These are phyloP conservation scores for Fusarium goolgardi DNA, from an alignment of 2,329 filamentous ascomycete species.

Conservation along the genomic window DNA sequence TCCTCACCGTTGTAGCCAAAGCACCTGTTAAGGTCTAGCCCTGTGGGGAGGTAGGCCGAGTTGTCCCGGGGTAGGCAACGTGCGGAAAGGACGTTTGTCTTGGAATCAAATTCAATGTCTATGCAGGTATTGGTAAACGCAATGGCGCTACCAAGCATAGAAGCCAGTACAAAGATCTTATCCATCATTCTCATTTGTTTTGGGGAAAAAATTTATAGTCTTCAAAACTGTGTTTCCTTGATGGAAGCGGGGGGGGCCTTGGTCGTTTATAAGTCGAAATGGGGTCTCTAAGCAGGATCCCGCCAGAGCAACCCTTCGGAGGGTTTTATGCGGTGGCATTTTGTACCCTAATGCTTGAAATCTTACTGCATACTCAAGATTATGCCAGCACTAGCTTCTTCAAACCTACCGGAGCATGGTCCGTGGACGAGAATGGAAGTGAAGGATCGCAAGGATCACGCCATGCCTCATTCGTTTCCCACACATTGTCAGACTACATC, in stretches of 20 bases:
- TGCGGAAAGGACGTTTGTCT: background rate
- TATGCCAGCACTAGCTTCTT: background rate
- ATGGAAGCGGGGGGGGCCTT: fast-evolving
- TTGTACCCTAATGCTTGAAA: background rate
- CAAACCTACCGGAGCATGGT: background rate
- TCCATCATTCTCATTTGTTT: background rate
- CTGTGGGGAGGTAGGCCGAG: slow-evolving; percentile 1
- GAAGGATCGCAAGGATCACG: background rate
- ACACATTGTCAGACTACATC: fast-evolving
- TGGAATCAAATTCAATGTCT: slow-evolving; percentile 1
- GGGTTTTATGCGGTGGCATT: background rate
- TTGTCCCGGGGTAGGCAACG: slow-evolving; percentile 7
- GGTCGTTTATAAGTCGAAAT: background rate
- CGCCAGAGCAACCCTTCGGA: background rate
- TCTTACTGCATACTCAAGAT: background rate
- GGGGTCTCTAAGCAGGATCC: fast-evolving
- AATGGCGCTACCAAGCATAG: fast-evolving
- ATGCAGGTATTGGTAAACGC: slow-evolving; percentile 6
- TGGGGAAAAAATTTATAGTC: fast-evolving
- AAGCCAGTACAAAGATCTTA: fast-evolving
- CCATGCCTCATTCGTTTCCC: fast-evolving
- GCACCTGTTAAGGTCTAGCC: slow-evolving; percentile 6
- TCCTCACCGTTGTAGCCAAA: slow-evolving; percentile 11
- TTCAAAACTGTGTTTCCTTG: fast-evolving
- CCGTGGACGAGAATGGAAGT: background rate